Percentiles rank a stretch among this genome's conserved stretches.
Evolutionary conservation across 2,329 filamentous ascomycete genomes (phyloP).

Genomic region (Sporothrix curviconia): DNA sequence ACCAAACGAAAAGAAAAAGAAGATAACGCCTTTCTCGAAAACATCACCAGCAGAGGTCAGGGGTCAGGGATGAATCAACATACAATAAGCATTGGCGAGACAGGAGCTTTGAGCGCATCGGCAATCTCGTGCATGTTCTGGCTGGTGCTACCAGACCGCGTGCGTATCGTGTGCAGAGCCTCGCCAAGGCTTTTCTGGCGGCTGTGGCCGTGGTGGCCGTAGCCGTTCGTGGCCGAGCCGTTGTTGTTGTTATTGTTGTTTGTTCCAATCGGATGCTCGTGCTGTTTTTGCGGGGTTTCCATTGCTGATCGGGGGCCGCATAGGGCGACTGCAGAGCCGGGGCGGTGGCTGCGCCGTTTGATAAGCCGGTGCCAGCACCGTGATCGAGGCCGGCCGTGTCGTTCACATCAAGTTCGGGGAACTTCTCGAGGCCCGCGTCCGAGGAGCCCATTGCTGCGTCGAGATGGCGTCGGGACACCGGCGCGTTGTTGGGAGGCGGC

Average conservation of each 20-base stretch:
- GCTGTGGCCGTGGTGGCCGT: conserved; percentile 43
- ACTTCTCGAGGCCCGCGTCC: conserved; percentile 44
- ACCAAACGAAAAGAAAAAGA: not conserved
- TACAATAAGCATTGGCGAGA: conserved; percentile 86
- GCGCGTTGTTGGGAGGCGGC: conserved; percentile 4
- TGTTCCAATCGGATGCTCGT: conserved; percentile 27
- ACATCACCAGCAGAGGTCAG: too few relatives aligned
- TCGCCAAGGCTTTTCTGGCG: conserved; percentile 84
- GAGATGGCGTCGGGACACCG: not conserved
- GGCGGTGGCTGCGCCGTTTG: conserved; percentile 26
- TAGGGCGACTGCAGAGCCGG: conserved; percentile 12
- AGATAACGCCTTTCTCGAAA: too few relatives aligned
- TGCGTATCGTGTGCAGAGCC: conserved; percentile 76
- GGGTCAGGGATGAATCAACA: conserved; percentile 21
- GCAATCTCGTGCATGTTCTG: conserved; percentile 92
- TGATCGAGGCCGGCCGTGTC: conserved; percentile 15
- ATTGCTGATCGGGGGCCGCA: conserved; percentile 37
- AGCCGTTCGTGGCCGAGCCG: conserved; percentile 13
- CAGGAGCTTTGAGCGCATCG: conserved; percentile 79
- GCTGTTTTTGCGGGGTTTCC: conserved; percentile 52
- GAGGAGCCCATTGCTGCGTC: conserved; percentile 17
- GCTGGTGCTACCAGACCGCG: conserved; percentile 75
- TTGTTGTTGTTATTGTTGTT: too few relatives aligned
- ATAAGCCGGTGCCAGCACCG: conserved; percentile 20
- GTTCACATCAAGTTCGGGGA: conserved; percentile 46